A percentile compares a stretch with the other conserved stretches of the same genome.
Evolutionary conservation across 2,329 filamentous ascomycete species (phyloP).

Genomic region (Fusarium xyrophilum): DNA sequence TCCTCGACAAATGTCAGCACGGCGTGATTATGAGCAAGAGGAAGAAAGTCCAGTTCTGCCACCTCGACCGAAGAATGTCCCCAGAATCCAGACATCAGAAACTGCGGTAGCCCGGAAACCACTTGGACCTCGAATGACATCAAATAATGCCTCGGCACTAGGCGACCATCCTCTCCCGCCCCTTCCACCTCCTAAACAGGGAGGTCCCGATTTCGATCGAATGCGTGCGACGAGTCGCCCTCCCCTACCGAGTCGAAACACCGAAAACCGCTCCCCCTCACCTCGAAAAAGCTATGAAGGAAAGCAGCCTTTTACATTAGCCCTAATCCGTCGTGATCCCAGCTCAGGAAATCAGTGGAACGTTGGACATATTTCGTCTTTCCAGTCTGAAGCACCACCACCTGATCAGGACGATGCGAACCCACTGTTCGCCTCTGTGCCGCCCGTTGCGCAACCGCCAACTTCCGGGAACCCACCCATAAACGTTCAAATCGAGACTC

Average conservation of each 20-base stretch:
- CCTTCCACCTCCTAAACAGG: constrained; percentile 6
- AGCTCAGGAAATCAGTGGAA: constrained; percentile 76
- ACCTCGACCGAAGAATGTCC: constrained; percentile 16
- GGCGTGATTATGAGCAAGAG: constrained; percentile 12
- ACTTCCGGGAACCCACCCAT: constrained; percentile 51
- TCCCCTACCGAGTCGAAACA: neutral
- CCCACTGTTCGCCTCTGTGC: constrained; percentile 35
- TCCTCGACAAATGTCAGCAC: constrained; percentile 12
- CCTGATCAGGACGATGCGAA: constrained; percentile 34
- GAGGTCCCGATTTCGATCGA: constrained; percentile 19
- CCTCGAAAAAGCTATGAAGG: constrained; percentile 46
- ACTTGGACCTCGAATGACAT: constrained; percentile 37
- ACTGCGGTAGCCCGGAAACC: constrained; percentile 42
- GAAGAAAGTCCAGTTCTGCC: constrained; percentile 20
- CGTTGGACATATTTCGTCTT: constrained; percentile 69
- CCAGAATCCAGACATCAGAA: constrained; percentile 24
- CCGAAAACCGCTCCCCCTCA: constrained; percentile 45
- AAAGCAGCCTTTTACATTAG: constrained; percentile 60
- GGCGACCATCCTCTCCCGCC: constrained; percentile 21
- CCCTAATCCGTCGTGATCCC: constrained; percentile 77
- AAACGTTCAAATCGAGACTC: constrained; percentile 60
- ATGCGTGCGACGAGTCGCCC: constrained; percentile 9
- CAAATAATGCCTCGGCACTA: constrained; percentile 2
- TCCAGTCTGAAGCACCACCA: constrained; percentile 52
- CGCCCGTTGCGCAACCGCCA: constrained; percentile 29